Conservation (phyloP, 805 yeast genomes). For the Monosporozyma yasuniensis region DNA sequence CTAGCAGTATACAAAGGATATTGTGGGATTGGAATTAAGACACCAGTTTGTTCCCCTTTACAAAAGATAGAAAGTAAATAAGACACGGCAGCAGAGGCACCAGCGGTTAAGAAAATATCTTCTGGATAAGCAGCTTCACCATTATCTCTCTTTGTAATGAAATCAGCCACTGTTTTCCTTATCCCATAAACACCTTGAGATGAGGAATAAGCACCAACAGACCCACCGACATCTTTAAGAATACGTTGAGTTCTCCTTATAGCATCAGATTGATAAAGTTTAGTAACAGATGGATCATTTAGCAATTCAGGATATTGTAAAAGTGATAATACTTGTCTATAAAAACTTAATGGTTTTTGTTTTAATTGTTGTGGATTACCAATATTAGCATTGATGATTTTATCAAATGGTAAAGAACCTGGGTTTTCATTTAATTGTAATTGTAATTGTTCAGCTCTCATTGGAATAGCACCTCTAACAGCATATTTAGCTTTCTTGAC, state of each 20-base stretch:
- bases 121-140: conserved; percentile 59
- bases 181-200: conserved; percentile 78
- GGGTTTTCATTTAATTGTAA: conserved; percentile 46
- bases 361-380: conserved; percentile 98
- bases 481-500: conserved; percentile 89
- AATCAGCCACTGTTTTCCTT: conserved; percentile 72
- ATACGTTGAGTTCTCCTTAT: conserved; percentile 57
- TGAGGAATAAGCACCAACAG: conserved; percentile 91
- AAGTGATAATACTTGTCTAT: conserved; percentile 79
- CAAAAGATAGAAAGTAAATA: conserved; percentile 66
- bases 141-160: conserved; percentile 71
- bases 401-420: conserved; percentile 60
- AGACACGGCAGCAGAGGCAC: conserved; percentile 93
- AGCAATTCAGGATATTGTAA: conserved; percentile 77
- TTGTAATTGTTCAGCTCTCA: conserved; percentile 79
- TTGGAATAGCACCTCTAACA: conserved; percentile 90
- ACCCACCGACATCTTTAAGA: conserved; percentile 52
- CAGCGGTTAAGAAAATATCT: conserved; percentile 77
- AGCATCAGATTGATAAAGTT: conserved; percentile 54
- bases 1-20: conserved; percentile 97
- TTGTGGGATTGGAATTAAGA: conserved; percentile 94
- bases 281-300: conserved; percentile 9
- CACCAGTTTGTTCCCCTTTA: conserved; percentile 58
- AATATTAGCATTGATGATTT: conserved; percentile 82
- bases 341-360: conserved; percentile 91